Evolutionary conservation across 805 yeast species (phyloP).

Genomic region (Teunomyces funiuensis): DNA sequence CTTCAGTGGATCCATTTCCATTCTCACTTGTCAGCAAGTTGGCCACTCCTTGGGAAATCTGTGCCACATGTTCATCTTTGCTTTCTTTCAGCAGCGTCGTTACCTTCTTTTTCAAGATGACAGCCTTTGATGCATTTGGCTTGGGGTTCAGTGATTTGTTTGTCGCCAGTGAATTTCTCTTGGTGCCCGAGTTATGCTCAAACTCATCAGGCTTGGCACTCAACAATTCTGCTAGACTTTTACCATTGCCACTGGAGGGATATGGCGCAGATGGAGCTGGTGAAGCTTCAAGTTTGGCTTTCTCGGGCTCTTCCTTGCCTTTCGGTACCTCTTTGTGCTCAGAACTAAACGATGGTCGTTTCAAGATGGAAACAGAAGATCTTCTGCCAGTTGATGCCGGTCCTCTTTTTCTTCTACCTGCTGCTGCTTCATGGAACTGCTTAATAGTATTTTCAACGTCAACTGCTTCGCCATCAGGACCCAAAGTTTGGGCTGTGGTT

Average conservation of each 20-base stretch:
- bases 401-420: slow-evolving; percentile 11
- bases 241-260: slow-evolving; percentile 21
- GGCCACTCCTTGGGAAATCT: neutral
- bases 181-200: slow-evolving; percentile 12
- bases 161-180: slow-evolving; percentile 16
- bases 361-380: slow-evolving; percentile 20
- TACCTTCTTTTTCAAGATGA: slow-evolving; percentile 38
- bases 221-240: slow-evolving; percentile 41
- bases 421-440: slow-evolving; percentile 10
- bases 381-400: slow-evolving; percentile 11
- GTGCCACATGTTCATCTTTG: neutral
- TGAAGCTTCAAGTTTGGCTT: slow-evolving; percentile 15
- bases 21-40: neutral
- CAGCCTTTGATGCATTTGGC: slow-evolving; percentile 29
- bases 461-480: slow-evolving; percentile 57
- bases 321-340: slow-evolving; percentile 2
- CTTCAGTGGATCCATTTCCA: neutral
- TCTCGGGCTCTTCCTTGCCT: neutral
- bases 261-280: slow-evolving; percentile 19
- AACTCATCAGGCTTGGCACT: slow-evolving; percentile 22
- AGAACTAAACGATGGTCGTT: slow-evolving; percentile 11
- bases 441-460: slow-evolving; percentile 44
- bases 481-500: slow-evolving; percentile 83
- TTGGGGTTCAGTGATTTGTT: slow-evolving; percentile 23
- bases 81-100: neutral